A percentile compares a stretch with the other conserved stretches of the same genome.
Evolutionary conservation across 495 filamentous ascomycete genomes (phyloP).

Genomic region (Hyaloscypha finlandica): DNA sequence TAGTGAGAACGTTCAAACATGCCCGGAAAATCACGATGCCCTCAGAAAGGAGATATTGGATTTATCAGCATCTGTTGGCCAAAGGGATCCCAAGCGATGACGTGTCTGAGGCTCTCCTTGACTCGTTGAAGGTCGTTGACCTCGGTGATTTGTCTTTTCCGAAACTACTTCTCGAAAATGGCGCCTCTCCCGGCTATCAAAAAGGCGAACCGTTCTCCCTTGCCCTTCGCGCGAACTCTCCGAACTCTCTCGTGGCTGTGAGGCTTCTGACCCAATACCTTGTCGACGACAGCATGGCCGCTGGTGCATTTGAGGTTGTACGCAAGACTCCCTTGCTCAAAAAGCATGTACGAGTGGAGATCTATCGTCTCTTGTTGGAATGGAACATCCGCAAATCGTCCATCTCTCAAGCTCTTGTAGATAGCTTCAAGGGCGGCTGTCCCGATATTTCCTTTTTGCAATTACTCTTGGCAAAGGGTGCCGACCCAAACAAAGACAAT

Average conservation of each 20-base stretch:
- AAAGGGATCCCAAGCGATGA: slow-evolving; percentile 12
- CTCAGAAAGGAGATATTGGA: slow-evolving; percentile 13
- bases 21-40: slow-evolving; percentile 9
- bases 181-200: slow-evolving; percentile 14
- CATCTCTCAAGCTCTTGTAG: slow-evolving; percentile 5
- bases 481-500: slow-evolving; percentile 13
- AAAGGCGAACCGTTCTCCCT: slow-evolving; percentile 12
- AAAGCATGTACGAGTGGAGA: slow-evolving; percentile 1
- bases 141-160: slow-evolving; percentile 16
- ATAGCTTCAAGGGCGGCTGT: background rate
- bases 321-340: slow-evolving; percentile 14
- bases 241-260: slow-evolving; percentile 14
- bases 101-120: slow-evolving; percentile 17
- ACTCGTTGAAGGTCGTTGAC: slow-evolving; percentile 16
- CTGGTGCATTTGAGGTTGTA: slow-evolving; percentile 15
- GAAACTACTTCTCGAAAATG: slow-evolving; percentile 19
- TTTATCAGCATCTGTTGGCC: slow-evolving; percentile 14
- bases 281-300: slow-evolving; percentile 8
- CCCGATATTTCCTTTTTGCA: slow-evolving; percentile 16
- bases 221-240: slow-evolving; percentile 7
- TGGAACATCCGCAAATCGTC: slow-evolving; percentile 18
- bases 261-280: slow-evolving; percentile 15
- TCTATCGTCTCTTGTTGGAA: slow-evolving; percentile 15
- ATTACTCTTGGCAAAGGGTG: slow-evolving; percentile 19
- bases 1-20: slow-evolving; percentile 9